These are phyloP conservation scores for Emmonsia crescens DNA, from an alignment of 2,329 filamentous ascomycete species.

Conservation along the genomic window DNA sequence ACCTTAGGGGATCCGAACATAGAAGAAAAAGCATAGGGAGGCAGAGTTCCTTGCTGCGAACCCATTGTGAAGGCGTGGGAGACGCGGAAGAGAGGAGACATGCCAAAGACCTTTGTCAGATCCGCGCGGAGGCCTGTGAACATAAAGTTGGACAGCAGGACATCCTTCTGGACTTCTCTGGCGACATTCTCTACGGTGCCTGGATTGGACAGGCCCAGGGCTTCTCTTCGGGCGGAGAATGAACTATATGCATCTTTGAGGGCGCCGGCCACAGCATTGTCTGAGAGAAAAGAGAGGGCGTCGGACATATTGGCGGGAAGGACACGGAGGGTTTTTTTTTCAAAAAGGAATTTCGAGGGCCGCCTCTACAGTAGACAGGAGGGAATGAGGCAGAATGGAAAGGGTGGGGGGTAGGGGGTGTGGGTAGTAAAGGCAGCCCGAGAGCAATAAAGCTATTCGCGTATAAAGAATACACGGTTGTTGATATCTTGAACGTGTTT, in stretches of 20 bases:
- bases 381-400: not conserved
- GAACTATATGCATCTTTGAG: constrained; percentile 67
- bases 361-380: not conserved
- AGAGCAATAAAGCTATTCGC: not conserved
- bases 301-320: constrained; percentile 31
- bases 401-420: not conserved
- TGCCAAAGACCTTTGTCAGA: constrained; percentile 90
- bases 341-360: constrained; percentile 11
- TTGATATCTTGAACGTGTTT: not conserved
- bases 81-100: constrained; percentile 88
- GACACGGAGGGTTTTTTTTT: constrained; percentile 6
- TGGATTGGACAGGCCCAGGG: constrained; percentile 81
- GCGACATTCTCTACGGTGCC: constrained; percentile 83
- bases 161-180: constrained; percentile 90
- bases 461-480: not conserved
- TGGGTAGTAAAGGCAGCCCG: not conserved
- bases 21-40: constrained; percentile 89
- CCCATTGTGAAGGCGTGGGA: constrained; percentile 96
- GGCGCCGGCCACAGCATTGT: constrained; percentile 60
- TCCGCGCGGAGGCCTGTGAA: constrained; percentile 94
- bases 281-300: constrained; percentile 55
- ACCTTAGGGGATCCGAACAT: constrained; percentile 92
- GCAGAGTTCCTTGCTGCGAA: constrained; percentile 58
- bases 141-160: constrained; percentile 91
- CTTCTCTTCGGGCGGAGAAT: constrained; percentile 76